Evolutionary conservation across 176 grass and related monocot species (phyloP).

Genomic region (Oropetium thomaeum): DNA sequence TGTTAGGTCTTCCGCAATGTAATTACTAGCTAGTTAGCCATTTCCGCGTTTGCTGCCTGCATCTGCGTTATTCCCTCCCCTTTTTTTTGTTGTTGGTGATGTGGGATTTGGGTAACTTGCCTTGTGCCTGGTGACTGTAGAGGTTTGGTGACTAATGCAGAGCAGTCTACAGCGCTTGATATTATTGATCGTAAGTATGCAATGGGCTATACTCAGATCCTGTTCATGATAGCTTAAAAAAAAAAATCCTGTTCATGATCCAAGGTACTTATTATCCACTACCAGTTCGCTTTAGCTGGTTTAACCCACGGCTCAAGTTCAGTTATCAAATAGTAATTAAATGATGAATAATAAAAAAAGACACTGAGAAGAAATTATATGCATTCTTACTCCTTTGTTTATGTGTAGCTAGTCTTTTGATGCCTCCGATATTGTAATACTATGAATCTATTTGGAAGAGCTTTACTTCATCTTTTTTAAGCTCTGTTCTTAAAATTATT

Average conservation of each 20-base stretch:
- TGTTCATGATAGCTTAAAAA: too few relatives aligned
- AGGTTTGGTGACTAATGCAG: constrained; percentile 4
- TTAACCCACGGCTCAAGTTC: background rate
- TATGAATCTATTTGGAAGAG: too few relatives aligned
- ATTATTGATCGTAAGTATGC: background rate
- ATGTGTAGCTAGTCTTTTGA: too few relatives aligned
- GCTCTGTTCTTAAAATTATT: too few relatives aligned
- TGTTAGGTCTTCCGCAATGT: constrained; percentile 6
- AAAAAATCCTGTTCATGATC: background rate
- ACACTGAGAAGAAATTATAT: too few relatives aligned
- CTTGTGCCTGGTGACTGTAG: background rate
- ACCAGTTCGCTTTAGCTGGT: background rate
- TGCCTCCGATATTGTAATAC: too few relatives aligned
- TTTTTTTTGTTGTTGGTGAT: background rate
- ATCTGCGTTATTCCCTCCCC: background rate
- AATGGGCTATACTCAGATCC: too few relatives aligned
- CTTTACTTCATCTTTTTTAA: too few relatives aligned
- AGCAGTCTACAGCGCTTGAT: background rate
- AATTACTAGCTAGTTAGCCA: constrained; percentile 33
- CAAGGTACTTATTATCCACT: background rate
- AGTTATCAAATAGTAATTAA: background rate
- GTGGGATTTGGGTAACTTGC: background rate
- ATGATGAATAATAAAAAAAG: too few relatives aligned
- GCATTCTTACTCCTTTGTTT: too few relatives aligned
- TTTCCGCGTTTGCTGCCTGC: background rate